Base-by-base conservation (phyloP, 345 rosid genomes). In the Murraya paniculata region DNA sequence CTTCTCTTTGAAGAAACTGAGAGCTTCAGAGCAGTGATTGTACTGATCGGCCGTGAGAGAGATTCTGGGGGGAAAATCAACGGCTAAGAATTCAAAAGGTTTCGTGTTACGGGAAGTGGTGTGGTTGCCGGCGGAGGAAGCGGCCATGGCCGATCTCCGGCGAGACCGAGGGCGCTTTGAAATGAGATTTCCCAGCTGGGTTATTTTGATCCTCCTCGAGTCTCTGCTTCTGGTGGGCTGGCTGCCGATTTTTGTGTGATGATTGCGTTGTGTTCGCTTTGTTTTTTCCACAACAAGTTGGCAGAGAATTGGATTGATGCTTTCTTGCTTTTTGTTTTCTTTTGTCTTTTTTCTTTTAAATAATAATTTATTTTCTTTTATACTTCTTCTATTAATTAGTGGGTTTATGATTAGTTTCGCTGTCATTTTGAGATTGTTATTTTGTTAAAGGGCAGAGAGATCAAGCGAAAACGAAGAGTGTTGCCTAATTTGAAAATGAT, bases 21-120 rank as follows among this genome's bases (percentile, higher is more conserved):
- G 94, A 74, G 98, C 97, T 72, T 90, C 84, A 39, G 81, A 84
- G 83, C 99, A 95, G 84, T 79, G 64, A 18, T 36, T 72, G 86
- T 74, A 78, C 88, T 95, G 98, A 79, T 91, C 91, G 60, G 86
- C 57, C 0, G 94, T 79, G 71, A 92, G 91, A 21, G 88, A 66
- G 60, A 84, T 85, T n/a, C 60, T 83, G 25, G 88, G 76, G 30
- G 97, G 92, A 64, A 79, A 48, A 85, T 92, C 90, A 84, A 87
- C 87, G 38, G 87, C 74, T 0, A 92, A 84, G 84, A 88, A 92
- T 19, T 80, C 79, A 60, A 87, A 86, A 71, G 56, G 79, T 25
- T 9, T 74, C 55, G 41, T 55, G 36, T 64, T 72, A 36, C 6
- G 24, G 72, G 81, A 77, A 57, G 75, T 19, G 58, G 19, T 36